These are phyloP conservation scores for Xylaria nigripes DNA, from an alignment of 495 filamentous ascomycete species.

Conservation along the genomic window DNA sequence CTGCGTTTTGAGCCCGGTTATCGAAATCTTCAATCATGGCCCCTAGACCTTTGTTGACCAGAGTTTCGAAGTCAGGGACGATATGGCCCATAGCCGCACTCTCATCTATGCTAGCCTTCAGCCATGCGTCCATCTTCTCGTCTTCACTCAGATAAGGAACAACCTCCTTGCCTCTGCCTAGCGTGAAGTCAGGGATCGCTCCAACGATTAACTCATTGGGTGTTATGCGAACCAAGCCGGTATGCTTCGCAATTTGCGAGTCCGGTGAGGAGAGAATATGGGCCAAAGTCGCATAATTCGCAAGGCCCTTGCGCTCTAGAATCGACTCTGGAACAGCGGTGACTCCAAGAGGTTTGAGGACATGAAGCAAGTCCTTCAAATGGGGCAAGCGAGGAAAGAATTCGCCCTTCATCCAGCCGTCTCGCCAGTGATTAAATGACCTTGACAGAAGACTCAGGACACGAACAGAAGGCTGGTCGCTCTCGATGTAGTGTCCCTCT, in stretches of 20 bases:
- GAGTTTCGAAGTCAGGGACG: conserved; percentile 9
- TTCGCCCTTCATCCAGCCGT: conserved; percentile 10
- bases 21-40: conserved; percentile 2
- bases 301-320: conserved; percentile 8
- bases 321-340: conserved; percentile 4
- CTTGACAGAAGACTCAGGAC: conserved; percentile 8
- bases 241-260: conserved; percentile 2
- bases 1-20: background rate
- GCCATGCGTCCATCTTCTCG: conserved; percentile 4
- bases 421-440: conserved; percentile 10
- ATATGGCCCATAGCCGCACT: conserved; percentile 7
- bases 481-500: conserved; percentile 1
- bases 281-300: conserved; percentile 4
- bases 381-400: conserved; percentile 7
- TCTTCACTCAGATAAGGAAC: conserved; percentile 5
- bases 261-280: conserved; percentile 8
- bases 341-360: background rate
- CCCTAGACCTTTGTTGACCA: conserved; percentile 3
- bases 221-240: conserved; percentile 6
- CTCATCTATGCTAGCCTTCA: conserved; percentile 4
- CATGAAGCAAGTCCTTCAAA: conserved; percentile 3
- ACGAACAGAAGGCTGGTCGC: conserved; percentile 5
- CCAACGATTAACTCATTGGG: conserved; percentile 8
- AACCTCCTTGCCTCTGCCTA: conserved; percentile 10
- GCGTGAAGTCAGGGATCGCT: conserved; percentile 9